Base-by-base conservation (phyloP, 2,329 filamentous ascomycete species). In the Pseudogymnoascus sp. region DNA sequence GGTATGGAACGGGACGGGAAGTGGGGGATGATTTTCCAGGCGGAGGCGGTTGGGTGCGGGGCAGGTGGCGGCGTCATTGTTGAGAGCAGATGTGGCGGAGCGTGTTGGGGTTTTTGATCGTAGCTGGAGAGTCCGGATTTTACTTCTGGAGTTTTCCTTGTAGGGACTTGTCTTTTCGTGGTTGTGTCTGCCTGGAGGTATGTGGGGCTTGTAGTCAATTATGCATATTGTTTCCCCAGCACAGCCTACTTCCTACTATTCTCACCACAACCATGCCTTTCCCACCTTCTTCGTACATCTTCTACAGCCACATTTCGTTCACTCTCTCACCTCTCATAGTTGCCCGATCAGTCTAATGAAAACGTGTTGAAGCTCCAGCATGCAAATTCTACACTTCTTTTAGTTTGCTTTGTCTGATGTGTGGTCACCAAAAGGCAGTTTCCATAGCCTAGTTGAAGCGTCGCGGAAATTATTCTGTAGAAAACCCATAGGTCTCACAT, bases 131-230 rank as follows among this genome's bases (percentile, higher is more conserved):
- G 13, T 28, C 28, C 28, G 7, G 13, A 10, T 28, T 28, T 41
- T 15, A 1, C 41, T 48, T 28, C 7, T 15, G 21, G 15, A 3
- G 13, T 3, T 28, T 26, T 48, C 21, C 26, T 48, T 5, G 41
- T 26, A 21, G 28, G 41, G 7, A n/a, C 5, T 28, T 15, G 41
- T 48, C 41, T 8, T 48, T 26, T 10, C 21, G 8, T 21, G 13
- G 21, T 48, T 28, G 21, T 48, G 41, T 48, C 41, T 48, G 41
- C 41, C 39, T 38, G 30, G 13, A 66, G 62, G 48, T n/a, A 45
- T 73, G 39, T 45, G 39, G 39, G 37, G 13, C 19, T 2, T 41
- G 18, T 13, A 41, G 10, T 3, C 7, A 28, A 28, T 8, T 28
- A 28, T 19, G 15, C 33, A 35, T 5, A 9, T 3, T 19, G 35